A percentile compares a stretch with the other conserved stretches of the same genome.
These are phyloP conservation scores for Thermoascus crustaceus DNA, from an alignment of 2,329 filamentous ascomycete genomes.

Conservation along the genomic window DNA sequence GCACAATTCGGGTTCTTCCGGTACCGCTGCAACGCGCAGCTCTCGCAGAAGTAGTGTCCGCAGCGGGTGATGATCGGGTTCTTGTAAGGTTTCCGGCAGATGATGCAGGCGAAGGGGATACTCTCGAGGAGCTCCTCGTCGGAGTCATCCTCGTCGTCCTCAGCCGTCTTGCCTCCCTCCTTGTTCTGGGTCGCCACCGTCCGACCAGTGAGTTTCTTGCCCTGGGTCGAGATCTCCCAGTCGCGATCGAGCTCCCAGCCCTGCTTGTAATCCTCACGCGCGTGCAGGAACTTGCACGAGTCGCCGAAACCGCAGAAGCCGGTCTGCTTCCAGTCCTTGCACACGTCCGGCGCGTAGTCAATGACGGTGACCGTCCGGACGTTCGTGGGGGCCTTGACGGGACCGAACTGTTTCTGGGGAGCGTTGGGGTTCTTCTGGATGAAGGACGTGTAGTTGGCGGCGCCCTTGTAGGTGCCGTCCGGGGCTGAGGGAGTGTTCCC, in stretches of 20 bases:
- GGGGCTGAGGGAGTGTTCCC: conserved; percentile 18
- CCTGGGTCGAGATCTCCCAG: conserved; percentile 76
- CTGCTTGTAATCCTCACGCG: conserved; percentile 62
- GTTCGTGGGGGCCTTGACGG: conserved; percentile 77
- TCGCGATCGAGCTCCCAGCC: conserved; percentile 94
- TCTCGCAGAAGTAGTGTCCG: conserved; percentile 92
- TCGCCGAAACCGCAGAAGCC: conserved; percentile 66
- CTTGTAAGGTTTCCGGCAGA: conserved; percentile 72
- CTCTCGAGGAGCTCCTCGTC: conserved; percentile 69
- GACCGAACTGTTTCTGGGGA: conserved; percentile 63
- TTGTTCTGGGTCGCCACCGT: conserved; percentile 41
- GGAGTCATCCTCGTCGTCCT: conserved; percentile 45
- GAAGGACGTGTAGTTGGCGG: conserved; percentile 63
- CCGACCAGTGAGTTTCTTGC: conserved; percentile 38
- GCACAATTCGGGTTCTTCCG: conserved; percentile 79
- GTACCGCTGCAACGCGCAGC: conserved; percentile 79
- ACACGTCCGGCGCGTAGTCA: conserved; percentile 87
- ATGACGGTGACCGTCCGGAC: conserved; percentile 83
- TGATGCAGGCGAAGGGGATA: conserved; percentile 83
- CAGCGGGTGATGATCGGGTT: conserved; percentile 80
- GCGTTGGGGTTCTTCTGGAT: conserved; percentile 76
- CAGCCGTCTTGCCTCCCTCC: conserved; percentile 38
- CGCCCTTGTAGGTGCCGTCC: conserved; percentile 69
- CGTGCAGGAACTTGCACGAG: conserved; percentile 64
- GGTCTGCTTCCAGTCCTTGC: conserved; percentile 86